Conservation (phyloP, 73 alveolate species). For the Effrenium voratum region DNA sequence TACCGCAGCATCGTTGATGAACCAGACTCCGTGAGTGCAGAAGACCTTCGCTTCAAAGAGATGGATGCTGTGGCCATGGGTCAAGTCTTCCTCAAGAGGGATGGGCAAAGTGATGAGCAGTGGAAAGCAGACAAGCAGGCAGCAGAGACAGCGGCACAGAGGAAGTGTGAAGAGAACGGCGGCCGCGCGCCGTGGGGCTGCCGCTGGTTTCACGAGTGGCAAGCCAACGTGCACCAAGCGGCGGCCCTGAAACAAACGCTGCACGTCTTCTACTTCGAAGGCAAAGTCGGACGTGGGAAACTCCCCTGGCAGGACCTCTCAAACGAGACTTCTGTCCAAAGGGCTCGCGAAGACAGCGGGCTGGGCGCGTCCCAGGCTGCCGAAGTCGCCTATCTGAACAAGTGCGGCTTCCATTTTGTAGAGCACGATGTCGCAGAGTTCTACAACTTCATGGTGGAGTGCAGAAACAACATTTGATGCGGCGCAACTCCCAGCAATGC, state of each 20-base stretch:
- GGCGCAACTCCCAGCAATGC: too few species aligned
- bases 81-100: background rate
- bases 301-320: constrained; percentile 1
- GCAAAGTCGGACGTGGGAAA: background rate
- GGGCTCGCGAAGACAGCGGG: background rate
- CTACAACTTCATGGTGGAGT: background rate
- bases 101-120: background rate
- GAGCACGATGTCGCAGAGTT: background rate
- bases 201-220: background rate
- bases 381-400: background rate
- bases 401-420: background rate
- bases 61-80: constrained; percentile 24
- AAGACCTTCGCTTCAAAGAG: background rate
- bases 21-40: background rate
- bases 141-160: background rate
- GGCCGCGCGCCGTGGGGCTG: constrained; percentile 22
- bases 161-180: background rate
- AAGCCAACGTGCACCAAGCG: background rate
- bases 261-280: constrained; percentile 16
- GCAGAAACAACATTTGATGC: background rate
- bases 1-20: constrained; percentile 1
- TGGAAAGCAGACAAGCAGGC: background rate
- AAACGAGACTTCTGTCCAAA: background rate
- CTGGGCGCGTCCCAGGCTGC: background rate
- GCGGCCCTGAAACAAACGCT: background rate